Evolutionary conservation across 1,139 yeast species (phyloP), one percentile per base, ranked within the genome.

Genomic region (Pichia sp.): DNA sequence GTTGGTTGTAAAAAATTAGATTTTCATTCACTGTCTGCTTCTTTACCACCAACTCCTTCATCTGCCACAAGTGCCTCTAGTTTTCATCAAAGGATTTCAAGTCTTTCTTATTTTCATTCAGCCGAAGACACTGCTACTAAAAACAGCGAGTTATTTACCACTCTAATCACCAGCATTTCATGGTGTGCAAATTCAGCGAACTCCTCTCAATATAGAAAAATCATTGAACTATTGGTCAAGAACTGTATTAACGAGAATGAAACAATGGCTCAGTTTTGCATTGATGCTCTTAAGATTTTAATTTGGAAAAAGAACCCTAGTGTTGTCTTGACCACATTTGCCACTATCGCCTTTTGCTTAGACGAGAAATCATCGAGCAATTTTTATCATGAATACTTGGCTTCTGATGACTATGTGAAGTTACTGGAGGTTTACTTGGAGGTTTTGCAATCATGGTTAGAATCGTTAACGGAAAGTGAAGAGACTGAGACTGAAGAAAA

Each of bases 371-470:
- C 79, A 37, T 66, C 79, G 11, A 70, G 74, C 17, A 73, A 72
- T 48, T 64, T 79, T 40, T 72, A 77, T 24, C 70, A 74, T 3
- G 55, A 51, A 2, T 61, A 58, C 36, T 36, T 59, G 10, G 60
- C 68, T 10, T 74, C 80, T 1, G 53, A 62, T 3, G 84, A 77
- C 43, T 82, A 81, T 53, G 74, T 77, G 40, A 65, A 66, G 38
- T 59, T 84, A 4, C 63, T 91, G 41, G 75, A 74, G 48, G 68
- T 88, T 0, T 91, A 89, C 50, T 83, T 84, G 3, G 94, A 84
- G 36, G 62, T 91, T 17, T 65, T 91, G 33, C 79, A 76, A 42
- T 77, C 85, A 44, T 93, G 98, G 98, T 63, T 86, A 23, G 73
- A 72, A 12, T 79, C 80, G 35, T 72, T 84, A 45, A 71, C 58